Evolutionary conservation across 495 filamentous ascomycete genomes (phyloP).

Genomic region (Oidiodendron maius): DNA sequence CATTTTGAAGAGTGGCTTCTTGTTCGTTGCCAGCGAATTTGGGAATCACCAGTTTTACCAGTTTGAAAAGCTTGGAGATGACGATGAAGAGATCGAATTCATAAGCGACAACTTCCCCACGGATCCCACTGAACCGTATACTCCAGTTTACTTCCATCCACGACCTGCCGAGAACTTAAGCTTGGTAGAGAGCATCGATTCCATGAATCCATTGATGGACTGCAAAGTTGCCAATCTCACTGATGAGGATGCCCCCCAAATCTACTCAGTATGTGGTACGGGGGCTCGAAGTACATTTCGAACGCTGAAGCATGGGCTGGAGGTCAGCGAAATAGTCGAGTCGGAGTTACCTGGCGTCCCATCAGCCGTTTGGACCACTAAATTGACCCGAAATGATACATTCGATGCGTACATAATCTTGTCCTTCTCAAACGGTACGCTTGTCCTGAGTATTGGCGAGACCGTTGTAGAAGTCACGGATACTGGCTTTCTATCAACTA

Average conservation of each 20-base stretch:
- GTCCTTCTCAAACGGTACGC: conserved; percentile 62
- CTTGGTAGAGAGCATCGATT: conserved; percentile 78
- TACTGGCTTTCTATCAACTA: conserved; percentile 80
- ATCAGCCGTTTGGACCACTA: conserved; percentile 91
- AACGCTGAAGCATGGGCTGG: conserved; percentile 84
- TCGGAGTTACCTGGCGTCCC: conserved; percentile 83
- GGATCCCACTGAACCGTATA: conserved; percentile 61
- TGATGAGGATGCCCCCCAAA: conserved; percentile 91
- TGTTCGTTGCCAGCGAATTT: conserved; percentile 87
- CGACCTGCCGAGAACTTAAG: conserved; percentile 74
- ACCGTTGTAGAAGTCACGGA: conserved; percentile 93
- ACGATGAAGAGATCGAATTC: conserved; percentile 82
- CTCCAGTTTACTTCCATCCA: conserved; percentile 78
- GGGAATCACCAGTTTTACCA: conserved; percentile 96
- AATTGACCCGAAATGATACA: conserved; percentile 73
- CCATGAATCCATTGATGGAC: conserved; percentile 85
- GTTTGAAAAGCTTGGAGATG: conserved; percentile 96
- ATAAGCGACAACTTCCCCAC: conserved; percentile 75
- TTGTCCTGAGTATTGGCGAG: conserved; percentile 91
- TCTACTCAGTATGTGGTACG: conserved; percentile 85
- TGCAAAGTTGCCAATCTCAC: conserved; percentile 85
- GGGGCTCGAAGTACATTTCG: conserved; percentile 86
- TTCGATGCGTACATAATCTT: conserved; percentile 75
- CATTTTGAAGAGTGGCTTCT: conserved; percentile 92
- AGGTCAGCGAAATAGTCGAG: conserved; percentile 90